These are phyloP conservation scores for Pseudoscleropodium purum DNA, from an alignment of 225 moss, liverwort and hornwort genomes.

Conservation along the genomic window DNA sequence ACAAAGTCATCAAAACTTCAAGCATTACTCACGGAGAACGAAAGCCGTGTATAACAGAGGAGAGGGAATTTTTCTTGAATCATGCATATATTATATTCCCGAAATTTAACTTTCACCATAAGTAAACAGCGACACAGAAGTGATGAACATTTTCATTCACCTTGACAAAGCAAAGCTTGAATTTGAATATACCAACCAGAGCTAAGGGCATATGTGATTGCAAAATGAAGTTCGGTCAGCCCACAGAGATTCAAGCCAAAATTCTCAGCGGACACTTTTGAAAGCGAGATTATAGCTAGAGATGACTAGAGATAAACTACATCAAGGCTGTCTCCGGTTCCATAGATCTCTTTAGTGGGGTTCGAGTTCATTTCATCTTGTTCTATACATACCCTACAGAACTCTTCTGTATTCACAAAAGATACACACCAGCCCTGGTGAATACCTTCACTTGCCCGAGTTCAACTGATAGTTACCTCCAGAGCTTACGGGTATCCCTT, in stretches of 20 bases:
- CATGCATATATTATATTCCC: background rate
- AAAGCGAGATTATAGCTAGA: background rate
- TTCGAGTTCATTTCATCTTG: background rate
- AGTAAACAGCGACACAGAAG: background rate
- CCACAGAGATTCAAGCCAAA: background rate
- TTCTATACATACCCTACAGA: conserved; percentile 7
- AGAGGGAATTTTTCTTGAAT: background rate
- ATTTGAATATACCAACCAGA: background rate
- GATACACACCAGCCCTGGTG: background rate
- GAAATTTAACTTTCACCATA: background rate
- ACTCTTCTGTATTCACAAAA: conserved; percentile 12
- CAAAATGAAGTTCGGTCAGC: background rate
- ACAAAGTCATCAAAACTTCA: background rate
- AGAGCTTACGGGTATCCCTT: conserved; percentile 13
- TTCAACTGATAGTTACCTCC: background rate
- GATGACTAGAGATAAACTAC: background rate
- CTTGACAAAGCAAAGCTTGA: background rate
- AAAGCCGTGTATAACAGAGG: background rate
- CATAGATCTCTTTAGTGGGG: background rate
- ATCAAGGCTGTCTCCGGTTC: background rate
- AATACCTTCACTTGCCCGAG: background rate
- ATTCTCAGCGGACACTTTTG: background rate
- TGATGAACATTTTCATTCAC: background rate
- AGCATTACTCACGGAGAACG: background rate
- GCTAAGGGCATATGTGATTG: background rate